A percentile compares a stretch with the other conserved stretches of the same genome.
These are phyloP conservation scores for Straminergon stramineum DNA, from an alignment of 225 moss, liverwort and hornwort species.

Conservation along the genomic window DNA sequence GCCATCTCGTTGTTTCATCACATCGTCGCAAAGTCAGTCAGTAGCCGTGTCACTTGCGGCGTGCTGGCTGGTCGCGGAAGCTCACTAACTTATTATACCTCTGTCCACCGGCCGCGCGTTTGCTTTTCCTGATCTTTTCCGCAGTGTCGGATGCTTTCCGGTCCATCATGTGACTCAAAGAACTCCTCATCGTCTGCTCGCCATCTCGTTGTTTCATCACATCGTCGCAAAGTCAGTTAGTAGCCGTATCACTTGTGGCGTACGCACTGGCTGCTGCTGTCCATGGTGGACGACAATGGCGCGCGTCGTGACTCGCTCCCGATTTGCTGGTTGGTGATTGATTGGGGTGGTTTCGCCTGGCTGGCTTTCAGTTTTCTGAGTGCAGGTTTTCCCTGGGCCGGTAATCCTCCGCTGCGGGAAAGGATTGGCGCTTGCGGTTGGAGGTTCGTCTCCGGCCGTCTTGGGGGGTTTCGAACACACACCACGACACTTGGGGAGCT, in stretches of 20 bases:
- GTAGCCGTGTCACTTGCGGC: background rate
- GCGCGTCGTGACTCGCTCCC: background rate
- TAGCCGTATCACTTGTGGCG: background rate
- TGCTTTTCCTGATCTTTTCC: background rate
- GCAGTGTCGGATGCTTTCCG: background rate
- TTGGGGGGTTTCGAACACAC: too few species aligned
- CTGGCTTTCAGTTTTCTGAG: background rate
- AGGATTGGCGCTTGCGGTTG: too few species aligned
- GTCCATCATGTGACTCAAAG: too few species aligned
- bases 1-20: background rate
- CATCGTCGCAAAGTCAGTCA: background rate
- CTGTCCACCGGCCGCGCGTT: too few species aligned
- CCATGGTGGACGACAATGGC: background rate
- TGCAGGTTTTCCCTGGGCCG: background rate
- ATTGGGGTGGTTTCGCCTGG: background rate
- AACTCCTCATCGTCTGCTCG: background rate
- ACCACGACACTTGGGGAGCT: too few species aligned
- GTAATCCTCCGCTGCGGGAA: too few species aligned
- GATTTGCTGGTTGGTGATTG: background rate
- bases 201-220: background rate
- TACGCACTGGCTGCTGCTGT: background rate
- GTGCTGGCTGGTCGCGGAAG: background rate
- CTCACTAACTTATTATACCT: too few species aligned
- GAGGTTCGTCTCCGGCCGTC: too few species aligned
- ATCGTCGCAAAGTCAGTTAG: background rate